These are phyloP conservation scores for Cladosporium halotolerans DNA, from an alignment of 2,329 filamentous ascomycete species.

Conservation along the genomic window DNA sequence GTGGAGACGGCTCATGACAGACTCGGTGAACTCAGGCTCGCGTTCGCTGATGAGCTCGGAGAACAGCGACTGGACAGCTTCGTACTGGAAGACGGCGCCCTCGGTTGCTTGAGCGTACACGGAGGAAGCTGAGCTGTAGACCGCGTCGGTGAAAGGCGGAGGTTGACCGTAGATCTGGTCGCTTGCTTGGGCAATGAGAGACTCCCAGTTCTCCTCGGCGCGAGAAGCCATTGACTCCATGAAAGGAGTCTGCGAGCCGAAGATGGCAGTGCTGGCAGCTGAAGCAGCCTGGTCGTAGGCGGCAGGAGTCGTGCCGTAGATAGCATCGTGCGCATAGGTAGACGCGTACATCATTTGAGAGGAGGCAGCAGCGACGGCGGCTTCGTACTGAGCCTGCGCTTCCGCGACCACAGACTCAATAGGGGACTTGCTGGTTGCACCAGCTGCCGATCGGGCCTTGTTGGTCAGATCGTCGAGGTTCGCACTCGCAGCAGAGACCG, in stretches of 20 bases:
- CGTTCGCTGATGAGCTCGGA: conserved; percentile 71
- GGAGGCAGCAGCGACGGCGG: conserved; percentile 16
- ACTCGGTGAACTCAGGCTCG: conserved; percentile 76
- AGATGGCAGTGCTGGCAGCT: conserved; percentile 39
- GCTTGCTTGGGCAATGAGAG: conserved; percentile 58
- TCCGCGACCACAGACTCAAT: conserved; percentile 18
- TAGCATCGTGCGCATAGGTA: conserved; percentile 37
- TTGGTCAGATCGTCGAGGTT: conserved; percentile 16
- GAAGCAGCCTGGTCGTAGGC: conserved; percentile 36
- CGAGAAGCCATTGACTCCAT: conserved; percentile 50
- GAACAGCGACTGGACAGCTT: conserved; percentile 63
- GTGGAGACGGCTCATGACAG: conserved; percentile 65
- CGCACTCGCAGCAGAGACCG: conserved; percentile 21
- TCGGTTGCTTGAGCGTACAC: conserved; percentile 57
- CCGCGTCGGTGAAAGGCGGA: conserved; percentile 42
- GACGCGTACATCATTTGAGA: conserved; percentile 44
- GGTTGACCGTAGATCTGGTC: conserved; percentile 64
- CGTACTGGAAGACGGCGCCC: conserved; percentile 58
- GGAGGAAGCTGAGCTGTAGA: conserved; percentile 52
- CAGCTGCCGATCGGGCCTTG: conserved; percentile 17
- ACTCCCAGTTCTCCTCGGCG: conserved; percentile 59
- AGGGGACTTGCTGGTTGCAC: conserved; percentile 15
- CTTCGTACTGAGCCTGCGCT: conserved; percentile 18
- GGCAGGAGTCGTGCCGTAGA: conserved; percentile 42
- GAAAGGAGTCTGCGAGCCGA: conserved; percentile 45